Conservation (phyloP, 208 protist genomes). For the Trypanosoma theileri region DNA sequence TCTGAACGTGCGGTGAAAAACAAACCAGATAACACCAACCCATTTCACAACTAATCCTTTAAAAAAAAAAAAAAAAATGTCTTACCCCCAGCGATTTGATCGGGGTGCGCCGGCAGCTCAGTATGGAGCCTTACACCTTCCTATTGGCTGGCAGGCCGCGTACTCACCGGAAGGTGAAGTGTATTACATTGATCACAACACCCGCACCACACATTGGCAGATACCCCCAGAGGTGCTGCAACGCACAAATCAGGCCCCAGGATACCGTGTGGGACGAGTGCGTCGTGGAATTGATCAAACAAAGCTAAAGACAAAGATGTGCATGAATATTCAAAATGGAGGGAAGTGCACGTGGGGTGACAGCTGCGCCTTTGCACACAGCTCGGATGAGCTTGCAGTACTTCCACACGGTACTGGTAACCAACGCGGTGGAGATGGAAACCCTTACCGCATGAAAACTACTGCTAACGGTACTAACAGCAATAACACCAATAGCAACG, state of each 20-base stretch:
- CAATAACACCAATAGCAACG: constrained; percentile 1
- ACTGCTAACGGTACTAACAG: constrained; percentile 3
- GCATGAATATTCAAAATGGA: constrained; percentile 89
- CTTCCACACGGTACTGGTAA: constrained; percentile 26
- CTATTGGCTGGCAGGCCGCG: constrained; percentile 81
- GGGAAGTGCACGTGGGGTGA: constrained; percentile 83
- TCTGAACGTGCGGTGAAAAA: too few relatives aligned
- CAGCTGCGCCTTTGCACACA: constrained; percentile 88
- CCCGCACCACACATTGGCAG: constrained; percentile 81
- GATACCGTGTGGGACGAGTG: constrained; percentile 44
- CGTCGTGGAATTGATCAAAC: constrained; percentile 77
- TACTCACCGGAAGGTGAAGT: constrained; percentile 59
- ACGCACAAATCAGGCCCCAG: constrained; percentile 33
- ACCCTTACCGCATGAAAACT: constrained; percentile 6
- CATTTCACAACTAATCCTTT: too few relatives aligned
- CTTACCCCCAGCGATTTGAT: constrained; percentile 30
- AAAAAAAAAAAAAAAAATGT: too few relatives aligned
- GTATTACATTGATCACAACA: constrained; percentile 92
- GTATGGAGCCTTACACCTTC: constrained; percentile 44
- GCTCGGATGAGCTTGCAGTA: constrained; percentile 63
- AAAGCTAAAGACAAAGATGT: constrained; percentile 92
- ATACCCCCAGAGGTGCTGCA: constrained; percentile 49
- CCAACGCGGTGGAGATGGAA: constrained; percentile 20
- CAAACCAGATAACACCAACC: too few relatives aligned
- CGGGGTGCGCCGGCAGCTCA: constrained; percentile 2